Conservation (phyloP, 1,139 yeast species). For the Protomyces pachydermus region DNA sequence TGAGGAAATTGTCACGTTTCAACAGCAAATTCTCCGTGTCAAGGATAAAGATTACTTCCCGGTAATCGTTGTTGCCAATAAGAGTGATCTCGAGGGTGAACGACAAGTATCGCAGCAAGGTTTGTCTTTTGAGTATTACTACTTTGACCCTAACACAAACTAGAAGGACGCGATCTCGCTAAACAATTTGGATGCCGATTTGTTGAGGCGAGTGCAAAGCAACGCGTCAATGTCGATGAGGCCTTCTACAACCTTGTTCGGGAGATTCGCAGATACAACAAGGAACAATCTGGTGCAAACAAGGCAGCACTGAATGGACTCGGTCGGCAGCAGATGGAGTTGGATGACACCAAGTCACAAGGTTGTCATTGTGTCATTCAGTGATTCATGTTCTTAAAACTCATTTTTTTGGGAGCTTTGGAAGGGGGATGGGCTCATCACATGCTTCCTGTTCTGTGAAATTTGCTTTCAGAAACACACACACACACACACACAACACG, state of each 20-base stretch:
- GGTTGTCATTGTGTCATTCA: conserved; percentile 23
- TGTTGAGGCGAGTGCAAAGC: conserved; percentile 90
- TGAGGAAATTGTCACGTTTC: conserved; percentile 70
- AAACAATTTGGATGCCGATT: conserved; percentile 68
- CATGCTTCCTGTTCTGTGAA: no score
- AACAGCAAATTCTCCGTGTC: conserved; percentile 79
- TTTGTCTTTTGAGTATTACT: conserved; percentile 38
- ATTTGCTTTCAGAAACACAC: no score
- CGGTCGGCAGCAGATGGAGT: conserved; percentile 22
- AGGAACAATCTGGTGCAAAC: conserved; percentile 32
- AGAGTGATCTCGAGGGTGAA: conserved; percentile 68
- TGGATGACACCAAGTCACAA: conserved; percentile 18
- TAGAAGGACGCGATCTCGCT: conserved; percentile 73
- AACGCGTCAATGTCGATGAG: conserved; percentile 87
- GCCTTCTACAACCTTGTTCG: conserved; percentile 76
- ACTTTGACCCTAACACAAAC: background rate
- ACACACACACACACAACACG: no score
- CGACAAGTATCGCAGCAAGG: conserved; percentile 44
- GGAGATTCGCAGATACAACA: conserved; percentile 50
- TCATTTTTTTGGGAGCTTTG: no score
- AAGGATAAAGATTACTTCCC: conserved; percentile 54
- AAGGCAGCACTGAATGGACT: conserved; percentile 7
- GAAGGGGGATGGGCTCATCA: no score
- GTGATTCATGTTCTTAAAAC: background rate
- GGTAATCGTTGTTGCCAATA: conserved; percentile 45